Base-by-base conservation (phyloP, 495 filamentous ascomycete species). In the Filosporella fistucella region DNA sequence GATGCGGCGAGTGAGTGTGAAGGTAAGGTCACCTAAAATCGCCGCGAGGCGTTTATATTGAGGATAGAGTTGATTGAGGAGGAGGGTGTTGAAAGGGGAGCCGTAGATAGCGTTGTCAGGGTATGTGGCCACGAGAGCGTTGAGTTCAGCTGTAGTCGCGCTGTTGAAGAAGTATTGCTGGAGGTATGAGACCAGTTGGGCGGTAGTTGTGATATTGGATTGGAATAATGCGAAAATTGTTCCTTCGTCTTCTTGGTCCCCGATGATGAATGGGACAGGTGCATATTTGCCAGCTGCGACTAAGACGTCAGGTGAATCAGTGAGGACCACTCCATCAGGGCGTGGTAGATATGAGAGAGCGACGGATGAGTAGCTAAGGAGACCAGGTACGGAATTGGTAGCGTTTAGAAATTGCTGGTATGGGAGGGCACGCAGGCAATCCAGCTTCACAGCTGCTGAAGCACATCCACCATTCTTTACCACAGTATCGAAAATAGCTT, bases 11-110 rank as follows among this genome's bases (percentile, higher is more conserved):
- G 56, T 56, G 8, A 59, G 41, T 12, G 52, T 59, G 45, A 59
- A 59, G 8, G 46, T 47, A 8, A 56, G 26, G 51, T 89, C 85
- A 21, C 85, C 85, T 0, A 89, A 68, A 37, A 89, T 81, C n/a
- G 85, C 84, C 1, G 86, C 80, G 0, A 88, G 67, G 2, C 84
- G 82, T 61, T 90, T 91, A 70, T 79, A 88, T 56, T 85, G 74
- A 0, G 85, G 83, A 56, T 88, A 89, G 58, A 75, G 67, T 50
- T 81, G 77, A 62, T 89, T 83, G 6, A 77, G 35, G 13, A 72
- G 47, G n/a, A 79, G 69, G 0, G 82, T 86, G 37, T 77, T 64
- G 68, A 86, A 88, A 3, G 85, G 86, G 12, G 42, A 46, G 26
- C 74, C 76, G 26, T 69, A 56, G 4, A 60, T 56, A 6, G 59